Evolutionary conservation across 768 basidiomycete genomes (phyloP).

Genomic region (Mycena vitilis): DNA sequence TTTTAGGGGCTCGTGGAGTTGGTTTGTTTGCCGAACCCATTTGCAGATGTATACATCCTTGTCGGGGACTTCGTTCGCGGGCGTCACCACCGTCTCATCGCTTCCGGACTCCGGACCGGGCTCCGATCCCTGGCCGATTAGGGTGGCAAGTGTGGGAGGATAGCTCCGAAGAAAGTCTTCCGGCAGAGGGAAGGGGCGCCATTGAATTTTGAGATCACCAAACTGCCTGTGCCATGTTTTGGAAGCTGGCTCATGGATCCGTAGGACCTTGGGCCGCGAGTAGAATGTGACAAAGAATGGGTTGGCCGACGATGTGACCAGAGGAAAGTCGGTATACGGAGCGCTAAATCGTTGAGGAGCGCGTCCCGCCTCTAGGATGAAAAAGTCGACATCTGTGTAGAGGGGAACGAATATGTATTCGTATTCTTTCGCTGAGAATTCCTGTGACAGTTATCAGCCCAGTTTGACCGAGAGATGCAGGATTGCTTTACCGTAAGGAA

Average conservation of each 20-base stretch:
- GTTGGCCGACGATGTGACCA: slow-evolving; percentile 14
- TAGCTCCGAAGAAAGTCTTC: slow-evolving; percentile 12
- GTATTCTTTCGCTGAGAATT: slow-evolving; percentile 14
- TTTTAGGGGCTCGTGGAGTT: too few species aligned
- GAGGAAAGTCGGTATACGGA: slow-evolving; percentile 10
- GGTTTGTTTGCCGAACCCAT: too few species aligned
- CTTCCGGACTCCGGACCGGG: too few species aligned
- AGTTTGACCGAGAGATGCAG: background rate
- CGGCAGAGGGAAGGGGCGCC: background rate
- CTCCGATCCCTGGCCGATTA: too few species aligned
- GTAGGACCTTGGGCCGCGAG: background rate
- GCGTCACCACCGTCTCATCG: too few species aligned
- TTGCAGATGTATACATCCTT: too few species aligned
- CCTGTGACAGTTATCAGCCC: background rate
- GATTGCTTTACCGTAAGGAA: slow-evolving; percentile 4
- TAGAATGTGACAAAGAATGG: slow-evolving; percentile 17
- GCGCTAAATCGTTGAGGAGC: background rate
- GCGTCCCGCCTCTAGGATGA: background rate
- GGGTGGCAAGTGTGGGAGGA: too few species aligned
- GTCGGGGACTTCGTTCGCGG: too few species aligned
- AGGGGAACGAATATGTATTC: slow-evolving; percentile 3
- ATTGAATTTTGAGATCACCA: background rate
- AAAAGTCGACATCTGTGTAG: slow-evolving; percentile 2
- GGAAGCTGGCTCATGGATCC: background rate
- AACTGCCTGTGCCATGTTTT: background rate